Evolutionary conservation across 2,329 filamentous ascomycete species (phyloP), one percentile per base, ranked within the genome.

Genomic region (Mollisia scopiformis): DNA sequence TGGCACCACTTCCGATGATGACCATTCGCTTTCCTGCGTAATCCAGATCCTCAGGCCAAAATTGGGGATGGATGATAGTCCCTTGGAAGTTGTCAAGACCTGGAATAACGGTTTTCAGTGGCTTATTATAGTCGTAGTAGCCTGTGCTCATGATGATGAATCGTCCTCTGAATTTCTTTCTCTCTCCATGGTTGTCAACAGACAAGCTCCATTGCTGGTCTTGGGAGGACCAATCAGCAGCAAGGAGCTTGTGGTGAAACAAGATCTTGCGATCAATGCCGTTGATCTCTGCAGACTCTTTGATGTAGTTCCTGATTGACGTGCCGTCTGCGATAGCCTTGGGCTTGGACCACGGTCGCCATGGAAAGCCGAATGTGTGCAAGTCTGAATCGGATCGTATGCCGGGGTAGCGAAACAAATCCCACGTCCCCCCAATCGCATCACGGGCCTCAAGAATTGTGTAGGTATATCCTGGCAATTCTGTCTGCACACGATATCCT

Each of bases 361-460:
- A 93, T 1, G 83, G 75, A 67, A 92, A 92, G 19, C 84, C 84
- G 62, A 87, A 88, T 0, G 84, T 87, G 66, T 81, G 81, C 7
- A 88, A 76, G 68, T 88, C 85, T 0, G 84, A 86, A 63, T 88
- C 84, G 2, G 85, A 87, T 49, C 85, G 79, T 64, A 91, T 88
- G 7, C 91, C 88, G 0, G 89, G 90, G 67, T 92, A 94, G 41
- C 82, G 84, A 77, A 92, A 94, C 2, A 93, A 76, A 68, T 89
- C 87, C 91, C 91, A 93, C 0, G 91, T 94, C 1, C 91, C 91
- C 1, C 91, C 91, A 6, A 93, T 79, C 27, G 79, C 77, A 53
- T 82, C 78, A 33, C 91, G 86, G 1, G 80, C 81, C 73, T 94
- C 91, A 16, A 93, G 80, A 27, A 94, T 84, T 13, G 83, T 80